Evolutionary conservation across 2,329 filamentous ascomycete genomes (phyloP), one percentile per base, ranked within the genome.

Genomic region (Ophiognomonia clavigignenti-juglandacearum): DNA sequence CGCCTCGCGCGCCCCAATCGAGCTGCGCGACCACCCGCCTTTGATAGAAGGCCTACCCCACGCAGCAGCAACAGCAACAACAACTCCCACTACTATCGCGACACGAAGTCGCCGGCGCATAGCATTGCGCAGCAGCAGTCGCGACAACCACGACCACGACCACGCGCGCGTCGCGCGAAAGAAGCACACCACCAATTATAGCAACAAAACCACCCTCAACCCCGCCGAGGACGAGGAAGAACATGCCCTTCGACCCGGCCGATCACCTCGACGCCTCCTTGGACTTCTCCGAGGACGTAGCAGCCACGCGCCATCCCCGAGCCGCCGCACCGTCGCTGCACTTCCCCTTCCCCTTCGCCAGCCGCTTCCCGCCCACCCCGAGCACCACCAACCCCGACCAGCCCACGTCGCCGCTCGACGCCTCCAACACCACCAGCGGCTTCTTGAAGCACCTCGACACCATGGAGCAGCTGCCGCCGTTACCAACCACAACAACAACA

Each of bases 261-360:
- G 67, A 70, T 57, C 62, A 57, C 46, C 68, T 73, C 60, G 76
- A 77, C 70, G 73, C 61, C 57, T 78, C 74, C 36, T 44, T 43
- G 32, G 76, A 77, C 58, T 75, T 74, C 31, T 34, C 31, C 16
- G 14, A n/a, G 31, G 31, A 34, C 31, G 31, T 18, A 36, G 31
- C 31, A 16, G 31, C 31, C 11, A 26, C 24, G 24, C 24, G 24
- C 24, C 24, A 26, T 10, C 24, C 6, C 24, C 6, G 6, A 26
- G 10, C 24, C 24, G 24, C 24, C n/a, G n/a, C n/a, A n/a, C n/a
- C n/a, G 24, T 10, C 24, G 24, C 24, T 10, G 24, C 29, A 36
- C 34, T 36, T 20, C 16, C 34, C 34, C 34, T 36, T 36, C 19
- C 63, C 58, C 57, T 69, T 66, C 67, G 62, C n/a, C n/a, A n/a